A percentile compares a stretch with the other conserved stretches of the same genome.
phyloP scores from a whole-genome alignment of 192 early-diverging fungal genomes.

The Pecoramyces ruminantium region DNA sequence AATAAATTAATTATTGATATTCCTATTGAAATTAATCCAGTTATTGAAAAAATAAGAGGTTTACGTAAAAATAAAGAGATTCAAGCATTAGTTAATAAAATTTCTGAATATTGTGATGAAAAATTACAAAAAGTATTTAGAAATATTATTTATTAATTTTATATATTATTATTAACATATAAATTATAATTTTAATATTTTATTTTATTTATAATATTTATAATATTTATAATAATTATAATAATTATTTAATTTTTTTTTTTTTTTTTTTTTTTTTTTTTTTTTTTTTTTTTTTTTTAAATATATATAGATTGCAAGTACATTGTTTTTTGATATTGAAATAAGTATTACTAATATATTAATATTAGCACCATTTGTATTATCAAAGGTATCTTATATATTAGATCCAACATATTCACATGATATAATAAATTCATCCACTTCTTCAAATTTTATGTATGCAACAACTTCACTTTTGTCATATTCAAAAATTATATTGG shows the following conservation, averaged over 20 bases:
- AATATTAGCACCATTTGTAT: background rate
- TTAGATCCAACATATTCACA: background rate
- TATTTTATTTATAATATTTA: no score
- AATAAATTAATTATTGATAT: background rate
- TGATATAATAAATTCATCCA: background rate
- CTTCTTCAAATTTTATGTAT: background rate
- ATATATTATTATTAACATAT: no score
- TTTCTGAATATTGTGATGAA: background rate
- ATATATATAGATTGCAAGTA: background rate
- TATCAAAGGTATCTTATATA: background rate
- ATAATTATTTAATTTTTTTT: no score
- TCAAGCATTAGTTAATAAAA: background rate
- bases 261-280: no score
- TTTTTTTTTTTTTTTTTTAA: no score
- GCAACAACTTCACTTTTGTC: background rate
- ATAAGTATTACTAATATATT: background rate
- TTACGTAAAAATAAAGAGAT: background rate
- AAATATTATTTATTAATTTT: no score
- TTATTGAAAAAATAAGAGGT: background rate
- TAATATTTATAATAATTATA: no score
- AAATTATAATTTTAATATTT: no score
- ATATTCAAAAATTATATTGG: background rate
- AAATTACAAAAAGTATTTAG: background rate
- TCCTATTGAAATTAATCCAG: background rate
- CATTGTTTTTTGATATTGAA: background rate